phyloP scores from a whole-genome alignment of 208 protist genomes.

The Tritrichomonas musculus region DNA sequence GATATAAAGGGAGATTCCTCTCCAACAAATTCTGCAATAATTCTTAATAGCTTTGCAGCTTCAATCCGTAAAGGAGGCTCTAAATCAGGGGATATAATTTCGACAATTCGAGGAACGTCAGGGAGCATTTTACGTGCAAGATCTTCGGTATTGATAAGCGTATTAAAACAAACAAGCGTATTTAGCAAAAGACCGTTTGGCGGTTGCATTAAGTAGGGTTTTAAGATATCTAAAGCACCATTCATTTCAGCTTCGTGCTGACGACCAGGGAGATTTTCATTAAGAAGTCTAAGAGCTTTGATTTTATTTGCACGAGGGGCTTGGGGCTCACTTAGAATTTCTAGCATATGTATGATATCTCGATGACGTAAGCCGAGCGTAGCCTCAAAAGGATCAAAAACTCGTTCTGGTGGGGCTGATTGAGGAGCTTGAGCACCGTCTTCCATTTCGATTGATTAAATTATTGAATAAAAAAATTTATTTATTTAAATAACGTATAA shows the following conservation, averaged over 20 bases:
- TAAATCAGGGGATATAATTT: neutral
- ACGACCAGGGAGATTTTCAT: neutral
- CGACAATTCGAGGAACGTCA: neutral
- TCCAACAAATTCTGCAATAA: slow-evolving; percentile 6
- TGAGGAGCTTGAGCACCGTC: no score
- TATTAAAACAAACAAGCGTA: neutral
- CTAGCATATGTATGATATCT: neutral
- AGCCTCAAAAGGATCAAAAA: neutral
- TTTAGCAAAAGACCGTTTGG: neutral
- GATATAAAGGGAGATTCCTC: neutral
- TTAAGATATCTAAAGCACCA: neutral
- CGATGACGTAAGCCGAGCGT: neutral
- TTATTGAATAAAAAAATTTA: no score
- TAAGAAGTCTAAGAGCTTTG: neutral
- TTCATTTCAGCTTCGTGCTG: neutral
- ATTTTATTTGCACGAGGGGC: neutral
- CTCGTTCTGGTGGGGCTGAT: neutral
- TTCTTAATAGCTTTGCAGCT: neutral
- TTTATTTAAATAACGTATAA: no score
- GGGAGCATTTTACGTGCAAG: neutral
- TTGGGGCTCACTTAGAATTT: neutral
- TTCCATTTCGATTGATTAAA: no score
- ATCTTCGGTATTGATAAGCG: neutral
- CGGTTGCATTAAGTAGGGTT: neutral
- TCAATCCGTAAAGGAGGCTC: neutral